These are phyloP conservation scores for Peltaster fructicola DNA, from an alignment of 2,329 filamentous ascomycete genomes.

Conservation along the genomic window DNA sequence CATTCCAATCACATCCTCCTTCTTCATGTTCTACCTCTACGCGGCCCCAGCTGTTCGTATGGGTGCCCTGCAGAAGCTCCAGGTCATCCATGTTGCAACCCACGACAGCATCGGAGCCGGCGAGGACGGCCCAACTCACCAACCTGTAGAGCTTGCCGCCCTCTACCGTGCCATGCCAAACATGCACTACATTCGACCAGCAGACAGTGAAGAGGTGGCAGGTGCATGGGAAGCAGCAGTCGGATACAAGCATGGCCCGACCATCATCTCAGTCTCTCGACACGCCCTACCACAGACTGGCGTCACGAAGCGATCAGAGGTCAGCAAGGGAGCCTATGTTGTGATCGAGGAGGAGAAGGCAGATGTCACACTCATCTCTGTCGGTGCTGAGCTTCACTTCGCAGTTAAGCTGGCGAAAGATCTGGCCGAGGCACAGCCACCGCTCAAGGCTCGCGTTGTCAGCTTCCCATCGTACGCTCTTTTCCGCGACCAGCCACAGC, in stretches of 20 bases:
- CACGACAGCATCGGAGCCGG: conserved; percentile 22
- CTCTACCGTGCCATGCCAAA: conserved; percentile 23
- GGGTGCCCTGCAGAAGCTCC: conserved; percentile 21
- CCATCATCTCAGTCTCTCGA: conserved; percentile 28
- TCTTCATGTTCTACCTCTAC: conserved; percentile 25
- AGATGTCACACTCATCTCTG: conserved; percentile 30
- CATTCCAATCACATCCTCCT: conserved; percentile 19
- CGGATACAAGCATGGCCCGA: conserved; percentile 21
- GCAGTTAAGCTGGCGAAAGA: conserved; percentile 26
- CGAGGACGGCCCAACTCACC: conserved; percentile 22
- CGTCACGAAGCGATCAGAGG: conserved; percentile 21
- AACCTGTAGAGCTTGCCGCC: conserved; percentile 20
- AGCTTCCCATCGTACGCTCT: conserved; percentile 34
- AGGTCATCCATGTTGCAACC: conserved; percentile 22
- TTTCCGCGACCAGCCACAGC: conserved; percentile 29
- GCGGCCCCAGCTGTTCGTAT: conserved; percentile 21
- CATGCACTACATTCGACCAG: conserved; percentile 21
- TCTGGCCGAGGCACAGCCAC: conserved; percentile 15
- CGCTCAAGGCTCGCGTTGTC: conserved; percentile 28
- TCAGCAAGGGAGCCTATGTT: conserved; percentile 26
- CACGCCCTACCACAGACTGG: conserved; percentile 24
- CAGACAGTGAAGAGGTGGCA: conserved; percentile 21
- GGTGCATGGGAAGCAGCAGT: conserved; percentile 27
- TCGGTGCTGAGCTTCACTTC: conserved; percentile 33
- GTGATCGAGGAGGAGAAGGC: conserved; percentile 21